Evolutionary conservation across 768 basidiomycete species (phyloP).

Genomic region (Mycena latifolia): DNA sequence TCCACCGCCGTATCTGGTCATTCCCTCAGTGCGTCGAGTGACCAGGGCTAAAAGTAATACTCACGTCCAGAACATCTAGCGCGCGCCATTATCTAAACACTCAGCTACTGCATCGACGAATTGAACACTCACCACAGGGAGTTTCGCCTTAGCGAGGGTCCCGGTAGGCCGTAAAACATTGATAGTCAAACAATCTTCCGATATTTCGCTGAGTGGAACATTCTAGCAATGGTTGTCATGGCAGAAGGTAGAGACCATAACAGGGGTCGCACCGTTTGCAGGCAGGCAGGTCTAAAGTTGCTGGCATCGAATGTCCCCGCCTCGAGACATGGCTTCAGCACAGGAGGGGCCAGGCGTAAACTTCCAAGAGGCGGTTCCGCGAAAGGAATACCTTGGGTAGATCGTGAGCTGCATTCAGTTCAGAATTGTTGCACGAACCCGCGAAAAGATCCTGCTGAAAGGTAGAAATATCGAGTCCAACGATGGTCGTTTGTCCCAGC

Average conservation of each 20-base stretch:
- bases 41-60: not conserved
- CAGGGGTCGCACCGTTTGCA: constrained; percentile 53
- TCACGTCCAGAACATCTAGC: constrained; percentile 37
- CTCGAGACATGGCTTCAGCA: constrained; percentile 55
- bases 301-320: constrained; percentile 57
- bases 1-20: constrained; percentile 37
- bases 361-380: constrained; percentile 67
- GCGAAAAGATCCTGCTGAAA: constrained; percentile 57
- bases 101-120: too few species aligned
- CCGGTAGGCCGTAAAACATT: too few species aligned
- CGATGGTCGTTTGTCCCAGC: constrained; percentile 53
- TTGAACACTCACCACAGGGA: not conserved
- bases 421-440: constrained; percentile 39
- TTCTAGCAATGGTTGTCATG: constrained; percentile 35
- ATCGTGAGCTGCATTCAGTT: constrained; percentile 1
- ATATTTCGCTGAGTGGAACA: constrained; percentile 41
- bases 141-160: too few species aligned
- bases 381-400: constrained; percentile 59
- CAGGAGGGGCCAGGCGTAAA: constrained; percentile 59
- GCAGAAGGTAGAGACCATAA: not conserved
- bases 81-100: not conserved
- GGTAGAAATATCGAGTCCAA: constrained; percentile 50
- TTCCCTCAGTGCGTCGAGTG: not conserved
- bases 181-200: too few species aligned
- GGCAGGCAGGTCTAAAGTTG: constrained; percentile 61